A percentile compares a stretch with the other conserved stretches of the same genome.
Evolutionary conservation across 345 rosid species (phyloP).

Genomic region (Brassica rapa): DNA sequence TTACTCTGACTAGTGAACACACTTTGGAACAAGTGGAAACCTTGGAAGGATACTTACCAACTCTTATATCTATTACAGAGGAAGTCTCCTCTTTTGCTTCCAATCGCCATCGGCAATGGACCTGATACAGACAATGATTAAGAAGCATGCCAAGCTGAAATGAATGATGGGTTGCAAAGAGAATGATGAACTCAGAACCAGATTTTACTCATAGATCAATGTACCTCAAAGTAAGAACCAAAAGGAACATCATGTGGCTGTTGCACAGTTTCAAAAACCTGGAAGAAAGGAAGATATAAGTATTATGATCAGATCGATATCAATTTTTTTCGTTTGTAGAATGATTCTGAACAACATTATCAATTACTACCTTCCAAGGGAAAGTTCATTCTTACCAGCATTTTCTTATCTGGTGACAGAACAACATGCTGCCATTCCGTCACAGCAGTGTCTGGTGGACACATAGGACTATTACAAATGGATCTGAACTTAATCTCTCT

Average conservation of each 20-base stretch:
- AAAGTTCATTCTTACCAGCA: conserved; percentile 51
- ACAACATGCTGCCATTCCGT: conserved; percentile 91
- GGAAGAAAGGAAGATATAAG: not conserved
- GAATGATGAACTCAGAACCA: not conserved
- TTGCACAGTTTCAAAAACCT: conserved; percentile 97
- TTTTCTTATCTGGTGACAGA: conserved; percentile 75
- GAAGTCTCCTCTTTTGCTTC: conserved; percentile 66
- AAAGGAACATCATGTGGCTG: conserved; percentile 98
- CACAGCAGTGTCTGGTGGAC: conserved; percentile 98
- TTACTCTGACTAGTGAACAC: conserved; percentile 1
- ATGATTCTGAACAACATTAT: not conserved
- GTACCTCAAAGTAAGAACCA: conserved; percentile 93
- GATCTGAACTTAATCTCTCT: conserved; percentile 89
- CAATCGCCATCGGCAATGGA: conserved; percentile 81
- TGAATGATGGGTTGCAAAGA: not conserved
- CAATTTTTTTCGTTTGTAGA: not conserved
- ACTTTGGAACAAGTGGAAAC: not conserved
- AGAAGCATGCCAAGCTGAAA: not conserved
- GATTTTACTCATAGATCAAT: not conserved
- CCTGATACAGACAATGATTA: conserved; percentile 44
- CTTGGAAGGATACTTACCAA: conserved; percentile 56
- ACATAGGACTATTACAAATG: conserved; percentile 89
- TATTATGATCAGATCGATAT: conserved; percentile 1
- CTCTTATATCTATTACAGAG: conserved; percentile 68
- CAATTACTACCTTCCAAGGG: not conserved